A percentile compares a stretch with the other conserved stretches of the same genome.
phyloP scores from a whole-genome alignment of 352 stramenopile species.

The Globisporangium solare region DNA sequence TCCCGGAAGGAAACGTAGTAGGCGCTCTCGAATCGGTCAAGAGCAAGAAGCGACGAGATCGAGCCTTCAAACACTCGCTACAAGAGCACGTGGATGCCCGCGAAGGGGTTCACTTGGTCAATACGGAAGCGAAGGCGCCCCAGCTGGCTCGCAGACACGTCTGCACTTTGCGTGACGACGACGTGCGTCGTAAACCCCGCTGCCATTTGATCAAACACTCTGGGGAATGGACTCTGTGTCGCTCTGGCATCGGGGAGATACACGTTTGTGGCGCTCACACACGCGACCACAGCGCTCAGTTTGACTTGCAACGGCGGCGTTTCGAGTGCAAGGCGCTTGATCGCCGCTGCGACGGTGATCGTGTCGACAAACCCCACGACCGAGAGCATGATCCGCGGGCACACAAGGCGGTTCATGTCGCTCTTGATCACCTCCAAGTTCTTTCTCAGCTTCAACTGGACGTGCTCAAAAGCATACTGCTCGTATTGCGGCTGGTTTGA shows the following conservation, averaged over 20 bases:
- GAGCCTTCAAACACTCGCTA: constrained; percentile 60
- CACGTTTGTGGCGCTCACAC: constrained; percentile 45
- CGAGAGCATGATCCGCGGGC: constrained; percentile 45
- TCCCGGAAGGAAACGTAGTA: constrained; percentile 58
- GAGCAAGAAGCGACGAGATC: constrained; percentile 40
- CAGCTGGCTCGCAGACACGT: constrained; percentile 33
- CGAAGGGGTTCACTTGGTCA: constrained; percentile 64
- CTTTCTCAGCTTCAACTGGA: constrained; percentile 21
- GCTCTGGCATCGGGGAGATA: constrained; percentile 41
- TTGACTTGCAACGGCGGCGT: constrained; percentile 25
- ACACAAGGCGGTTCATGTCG: constrained; percentile 17
- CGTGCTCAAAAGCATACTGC: constrained; percentile 16
- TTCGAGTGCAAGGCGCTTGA: constrained; percentile 21
- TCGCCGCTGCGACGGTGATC: constrained; percentile 34
- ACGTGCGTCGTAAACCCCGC: constrained; percentile 61
- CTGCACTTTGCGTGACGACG: constrained; percentile 45
- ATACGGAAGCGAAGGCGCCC: constrained; percentile 62
- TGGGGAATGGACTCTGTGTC: constrained; percentile 40
- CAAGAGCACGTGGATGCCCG: constrained; percentile 60
- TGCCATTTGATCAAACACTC: constrained; percentile 65
- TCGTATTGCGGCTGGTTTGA: constrained; percentile 25
- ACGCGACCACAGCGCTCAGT: constrained; percentile 44
- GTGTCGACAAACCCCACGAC: constrained; percentile 56
- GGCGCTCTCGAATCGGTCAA: constrained; percentile 53
- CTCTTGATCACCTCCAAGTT: constrained; percentile 17